Percentiles rank a stretch among this genome's conserved stretches.
Conservation (phyloP, 352 stramenopile species). For the Nothophytophthora sp. region DNA sequence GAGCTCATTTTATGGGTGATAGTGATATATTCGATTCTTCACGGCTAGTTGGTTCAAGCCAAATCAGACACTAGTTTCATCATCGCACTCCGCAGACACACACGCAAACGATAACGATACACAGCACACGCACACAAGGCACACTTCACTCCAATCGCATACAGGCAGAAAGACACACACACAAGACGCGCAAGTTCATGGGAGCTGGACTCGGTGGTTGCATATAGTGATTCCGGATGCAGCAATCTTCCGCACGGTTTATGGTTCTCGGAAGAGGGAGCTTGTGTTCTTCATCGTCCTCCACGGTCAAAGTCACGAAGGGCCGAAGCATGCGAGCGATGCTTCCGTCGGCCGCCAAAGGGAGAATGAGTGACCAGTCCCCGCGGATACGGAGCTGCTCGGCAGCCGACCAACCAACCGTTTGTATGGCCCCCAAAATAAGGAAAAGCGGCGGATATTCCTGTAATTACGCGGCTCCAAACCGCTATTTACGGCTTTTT, state of each 20-base stretch:
- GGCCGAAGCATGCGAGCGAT: no score
- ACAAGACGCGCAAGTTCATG: constrained; percentile 1
- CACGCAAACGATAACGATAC: constrained; percentile 18
- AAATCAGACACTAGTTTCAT: constrained; percentile 84
- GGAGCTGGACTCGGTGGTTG: constrained; percentile 72
- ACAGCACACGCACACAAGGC: constrained; percentile 19
- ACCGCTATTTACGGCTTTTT: constrained; percentile 4
- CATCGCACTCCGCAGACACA: constrained; percentile 59
- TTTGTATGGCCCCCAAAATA: no score
- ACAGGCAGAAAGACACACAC: constrained; percentile 25
- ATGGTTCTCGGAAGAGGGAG: constrained; percentile 86
- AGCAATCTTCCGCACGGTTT: constrained; percentile 77
- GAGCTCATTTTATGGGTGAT: constrained; percentile 94
- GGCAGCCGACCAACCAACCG: constrained; percentile 24
- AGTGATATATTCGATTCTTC: constrained; percentile 91
- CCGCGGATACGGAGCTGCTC: no score
- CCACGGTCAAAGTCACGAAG: constrained; percentile 22
- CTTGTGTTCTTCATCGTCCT: constrained; percentile 82
- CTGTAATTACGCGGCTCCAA: no score
- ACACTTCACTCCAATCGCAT: no score
- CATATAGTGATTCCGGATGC: constrained; percentile 92
- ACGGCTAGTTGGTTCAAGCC: constrained; percentile 93
- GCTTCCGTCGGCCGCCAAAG: constrained; percentile 16
- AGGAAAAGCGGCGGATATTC: no score
- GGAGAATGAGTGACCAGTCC: constrained; percentile 18